Evolutionary conservation across 2,329 filamentous ascomycete genomes (phyloP).

Genomic region (Mariannaea elegans): DNA sequence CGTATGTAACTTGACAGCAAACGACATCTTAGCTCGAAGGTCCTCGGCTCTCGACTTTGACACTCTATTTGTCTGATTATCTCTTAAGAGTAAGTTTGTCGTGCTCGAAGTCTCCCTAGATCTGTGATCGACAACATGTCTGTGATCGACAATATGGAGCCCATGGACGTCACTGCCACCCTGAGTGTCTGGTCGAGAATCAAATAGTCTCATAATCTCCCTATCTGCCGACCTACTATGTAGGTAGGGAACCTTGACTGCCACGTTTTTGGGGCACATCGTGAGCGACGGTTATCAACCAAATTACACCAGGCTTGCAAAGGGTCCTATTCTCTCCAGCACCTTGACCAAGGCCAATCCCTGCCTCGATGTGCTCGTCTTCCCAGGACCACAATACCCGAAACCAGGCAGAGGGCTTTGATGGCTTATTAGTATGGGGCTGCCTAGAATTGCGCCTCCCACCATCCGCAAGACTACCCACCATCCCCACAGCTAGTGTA

Average conservation of each 20-base stretch:
- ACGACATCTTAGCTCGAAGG: not conserved
- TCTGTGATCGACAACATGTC: not conserved
- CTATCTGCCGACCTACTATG: not conserved
- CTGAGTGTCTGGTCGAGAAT: not conserved
- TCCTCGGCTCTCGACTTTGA: not conserved
- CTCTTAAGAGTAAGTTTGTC: not conserved
- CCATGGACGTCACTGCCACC: too few species aligned
- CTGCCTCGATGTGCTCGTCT: not conserved
- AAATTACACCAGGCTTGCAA: not conserved
- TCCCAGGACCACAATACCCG: too few species aligned
- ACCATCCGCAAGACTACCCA: not conserved
- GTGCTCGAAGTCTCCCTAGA: not conserved
- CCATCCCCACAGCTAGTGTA: not conserved
- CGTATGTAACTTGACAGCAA: not conserved
- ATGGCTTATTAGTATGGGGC: not conserved
- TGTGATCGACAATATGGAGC: too few species aligned
- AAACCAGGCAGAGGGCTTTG: not conserved
- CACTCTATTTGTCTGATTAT: not conserved
- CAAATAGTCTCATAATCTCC: not conserved
- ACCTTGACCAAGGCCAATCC: not conserved
- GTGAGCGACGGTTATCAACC: not conserved
- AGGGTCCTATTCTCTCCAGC: not conserved
- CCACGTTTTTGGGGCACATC: constrained; percentile 12
- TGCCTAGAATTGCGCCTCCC: not conserved
- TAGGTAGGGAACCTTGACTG: not conserved